phyloP scores from a whole-genome alignment of 2,329 filamentous ascomycete genomes.

The Macrophomina phaseolina region DNA sequence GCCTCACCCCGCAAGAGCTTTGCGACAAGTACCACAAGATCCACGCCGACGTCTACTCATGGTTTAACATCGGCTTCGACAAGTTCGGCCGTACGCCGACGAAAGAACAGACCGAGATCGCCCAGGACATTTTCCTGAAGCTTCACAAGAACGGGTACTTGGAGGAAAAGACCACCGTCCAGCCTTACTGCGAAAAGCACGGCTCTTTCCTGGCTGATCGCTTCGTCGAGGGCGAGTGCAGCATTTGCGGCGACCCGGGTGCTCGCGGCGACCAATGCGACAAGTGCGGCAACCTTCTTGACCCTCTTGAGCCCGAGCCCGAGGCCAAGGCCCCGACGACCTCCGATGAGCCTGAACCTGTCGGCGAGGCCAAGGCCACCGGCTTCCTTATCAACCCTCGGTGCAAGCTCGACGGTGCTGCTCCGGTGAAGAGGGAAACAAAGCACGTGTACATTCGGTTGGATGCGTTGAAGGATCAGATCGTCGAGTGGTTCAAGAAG shows the following conservation, averaged over 20 bases:
- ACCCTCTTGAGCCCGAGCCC: slow-evolving; percentile 50
- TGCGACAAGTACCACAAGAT: slow-evolving; percentile 93
- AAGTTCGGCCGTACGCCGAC: slow-evolving; percentile 94
- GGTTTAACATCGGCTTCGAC: slow-evolving; percentile 95
- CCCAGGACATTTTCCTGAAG: slow-evolving; percentile 86
- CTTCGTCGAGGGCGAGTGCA: slow-evolving; percentile 81
- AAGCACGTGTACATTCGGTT: slow-evolving; percentile 91
- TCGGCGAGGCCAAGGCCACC: slow-evolving; percentile 26
- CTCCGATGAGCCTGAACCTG: slow-evolving; percentile 19
- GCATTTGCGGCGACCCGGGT: slow-evolving; percentile 65
- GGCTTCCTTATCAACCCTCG: slow-evolving; percentile 60
- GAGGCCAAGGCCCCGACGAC: slow-evolving; percentile 17
- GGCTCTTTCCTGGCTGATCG: slow-evolving; percentile 56
- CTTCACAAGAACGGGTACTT: slow-evolving; percentile 89
- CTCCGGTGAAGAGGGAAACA: slow-evolving; percentile 78
- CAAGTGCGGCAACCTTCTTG: slow-evolving; percentile 56
- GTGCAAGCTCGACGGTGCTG: slow-evolving; percentile 88
- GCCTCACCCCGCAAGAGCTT: slow-evolving; percentile 78
- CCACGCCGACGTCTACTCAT: slow-evolving; percentile 90
- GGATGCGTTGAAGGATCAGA: slow-evolving; percentile 78
- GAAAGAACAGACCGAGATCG: slow-evolving; percentile 85
- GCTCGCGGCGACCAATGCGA: slow-evolving; percentile 62
- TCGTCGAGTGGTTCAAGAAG: slow-evolving; percentile 78
- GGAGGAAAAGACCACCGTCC: slow-evolving; percentile 83
- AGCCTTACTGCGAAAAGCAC: slow-evolving; percentile 85